Percentiles rank a stretch among this genome's conserved stretches.
These are phyloP conservation scores for Fusarium metavorans DNA, from an alignment of 2,329 filamentous ascomycete species.

Conservation along the genomic window DNA sequence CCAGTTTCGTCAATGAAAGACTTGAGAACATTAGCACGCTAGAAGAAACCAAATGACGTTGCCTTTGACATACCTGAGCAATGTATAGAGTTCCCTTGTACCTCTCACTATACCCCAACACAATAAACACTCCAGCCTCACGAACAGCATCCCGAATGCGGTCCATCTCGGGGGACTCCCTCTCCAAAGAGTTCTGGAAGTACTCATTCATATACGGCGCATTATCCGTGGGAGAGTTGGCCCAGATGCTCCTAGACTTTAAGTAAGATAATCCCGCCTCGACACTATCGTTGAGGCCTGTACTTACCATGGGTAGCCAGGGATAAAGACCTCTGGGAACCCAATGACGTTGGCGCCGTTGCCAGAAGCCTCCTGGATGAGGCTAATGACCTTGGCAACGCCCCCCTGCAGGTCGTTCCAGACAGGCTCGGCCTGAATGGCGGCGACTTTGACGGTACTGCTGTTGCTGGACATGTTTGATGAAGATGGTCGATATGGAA, in stretches of 20 bases:
- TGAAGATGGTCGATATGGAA: not conserved
- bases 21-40: slow-evolving; percentile 34
- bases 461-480: not conserved
- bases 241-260: slow-evolving; percentile 45
- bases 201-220: slow-evolving; percentile 57
- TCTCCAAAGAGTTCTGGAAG: slow-evolving; percentile 57
- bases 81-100: slow-evolving; percentile 56
- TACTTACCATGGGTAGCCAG: slow-evolving; percentile 60
- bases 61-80: slow-evolving; percentile 37
- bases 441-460: slow-evolving; percentile 36
- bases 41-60: not conserved
- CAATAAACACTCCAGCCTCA: slow-evolving; percentile 57
- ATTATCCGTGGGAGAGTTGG: slow-evolving; percentile 46
- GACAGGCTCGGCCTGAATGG: slow-evolving; percentile 43
- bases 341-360: slow-evolving; percentile 50
- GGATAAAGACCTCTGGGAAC: slow-evolving; percentile 61
- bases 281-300: not conserved
- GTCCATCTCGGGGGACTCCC: slow-evolving; percentile 56
- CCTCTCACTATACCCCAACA: slow-evolving; percentile 58
- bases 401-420: slow-evolving; percentile 46
- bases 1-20: slow-evolving; percentile 56
- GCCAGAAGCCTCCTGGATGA: slow-evolving; percentile 48
- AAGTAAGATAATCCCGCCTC: not conserved
- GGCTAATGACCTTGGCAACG: slow-evolving; percentile 51
- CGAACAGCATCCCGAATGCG: slow-evolving; percentile 58